Evolutionary conservation across 2,329 filamentous ascomycete species (phyloP).

Genomic region (Claviceps sp.): DNA sequence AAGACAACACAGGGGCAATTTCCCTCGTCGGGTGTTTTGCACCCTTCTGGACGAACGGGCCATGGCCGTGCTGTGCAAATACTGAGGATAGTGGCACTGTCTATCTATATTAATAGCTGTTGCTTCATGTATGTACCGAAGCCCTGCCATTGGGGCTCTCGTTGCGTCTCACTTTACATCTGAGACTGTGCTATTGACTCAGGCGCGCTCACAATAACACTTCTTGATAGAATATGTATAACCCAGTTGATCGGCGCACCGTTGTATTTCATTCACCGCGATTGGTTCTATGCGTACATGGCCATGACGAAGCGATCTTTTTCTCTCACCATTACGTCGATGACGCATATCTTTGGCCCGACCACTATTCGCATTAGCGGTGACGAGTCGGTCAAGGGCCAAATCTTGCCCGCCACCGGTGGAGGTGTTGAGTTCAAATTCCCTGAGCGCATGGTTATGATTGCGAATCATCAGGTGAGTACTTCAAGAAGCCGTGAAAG

Average conservation of each 20-base stretch:
- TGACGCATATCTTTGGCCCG: constrained; percentile 81
- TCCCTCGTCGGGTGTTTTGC: constrained; percentile 14
- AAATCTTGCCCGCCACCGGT: constrained; percentile 56
- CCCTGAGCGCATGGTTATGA: constrained; percentile 66
- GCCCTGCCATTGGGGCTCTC: background rate
- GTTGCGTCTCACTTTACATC: background rate
- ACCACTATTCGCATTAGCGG: constrained; percentile 73
- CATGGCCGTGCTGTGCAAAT: constrained; percentile 37
- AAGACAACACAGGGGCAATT: constrained; percentile 9
- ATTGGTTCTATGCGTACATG: constrained; percentile 78
- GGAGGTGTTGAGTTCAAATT: constrained; percentile 68
- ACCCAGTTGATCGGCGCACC: constrained; percentile 68
- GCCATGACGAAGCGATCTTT: constrained; percentile 76
- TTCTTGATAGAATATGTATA: constrained; percentile 39
- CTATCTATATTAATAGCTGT: constrained; percentile 37
- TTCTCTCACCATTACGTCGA: constrained; percentile 60
- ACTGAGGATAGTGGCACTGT: constrained; percentile 37
- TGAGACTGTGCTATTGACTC: background rate
- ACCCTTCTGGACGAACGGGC: constrained; percentile 42
- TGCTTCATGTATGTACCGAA: constrained; percentile 27
- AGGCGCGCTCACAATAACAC: background rate
- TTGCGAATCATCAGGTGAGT: constrained; percentile 69
- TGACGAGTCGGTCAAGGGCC: constrained; percentile 63
- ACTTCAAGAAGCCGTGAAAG: background rate
- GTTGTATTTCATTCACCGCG: constrained; percentile 61